Evolutionary conservation across 495 filamentous ascomycete genomes (phyloP).

Genomic region (Daldinia caldariorum): DNA sequence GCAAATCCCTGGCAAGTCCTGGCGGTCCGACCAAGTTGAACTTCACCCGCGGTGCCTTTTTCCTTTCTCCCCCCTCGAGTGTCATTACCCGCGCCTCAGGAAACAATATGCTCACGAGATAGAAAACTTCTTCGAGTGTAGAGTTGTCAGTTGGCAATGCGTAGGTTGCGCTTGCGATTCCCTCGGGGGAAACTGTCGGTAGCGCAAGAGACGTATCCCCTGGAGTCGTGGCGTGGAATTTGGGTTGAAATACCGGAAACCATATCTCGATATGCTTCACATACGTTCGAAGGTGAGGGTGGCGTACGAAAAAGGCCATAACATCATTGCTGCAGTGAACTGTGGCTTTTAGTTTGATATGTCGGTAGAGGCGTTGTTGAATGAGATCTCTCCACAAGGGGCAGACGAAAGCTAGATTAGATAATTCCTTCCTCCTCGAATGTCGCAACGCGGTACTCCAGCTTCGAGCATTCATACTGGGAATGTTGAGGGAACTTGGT

Average conservation of each 20-base stretch:
- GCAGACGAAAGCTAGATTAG: constrained; percentile 71
- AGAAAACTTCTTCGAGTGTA: constrained; percentile 73
- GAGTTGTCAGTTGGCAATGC: constrained; percentile 69
- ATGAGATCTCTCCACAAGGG: constrained; percentile 69
- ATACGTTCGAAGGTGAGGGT: constrained; percentile 67
- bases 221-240: constrained; percentile 51
- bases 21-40: constrained; percentile 57
- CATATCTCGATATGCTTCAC: constrained; percentile 78
- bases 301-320: constrained; percentile 64
- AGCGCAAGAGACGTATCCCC: constrained; percentile 53
- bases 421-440: constrained; percentile 71
- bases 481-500: constrained; percentile 56
- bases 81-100: constrained; percentile 70
- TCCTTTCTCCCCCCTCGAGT: constrained; percentile 79
- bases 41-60: constrained; percentile 71
- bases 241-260: constrained; percentile 75
- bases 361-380: constrained; percentile 74
- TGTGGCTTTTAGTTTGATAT: constrained; percentile 78
- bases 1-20: constrained; percentile 50
- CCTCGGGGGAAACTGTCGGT: constrained; percentile 58
- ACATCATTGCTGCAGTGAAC: constrained; percentile 64
- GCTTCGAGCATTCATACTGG: constrained; percentile 59
- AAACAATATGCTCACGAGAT: constrained; percentile 65
- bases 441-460: constrained; percentile 74
- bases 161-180: constrained; percentile 62